Evolutionary conservation across 768 basidiomycete species (phyloP).

Genomic region (Amylocystis lapponica): DNA sequence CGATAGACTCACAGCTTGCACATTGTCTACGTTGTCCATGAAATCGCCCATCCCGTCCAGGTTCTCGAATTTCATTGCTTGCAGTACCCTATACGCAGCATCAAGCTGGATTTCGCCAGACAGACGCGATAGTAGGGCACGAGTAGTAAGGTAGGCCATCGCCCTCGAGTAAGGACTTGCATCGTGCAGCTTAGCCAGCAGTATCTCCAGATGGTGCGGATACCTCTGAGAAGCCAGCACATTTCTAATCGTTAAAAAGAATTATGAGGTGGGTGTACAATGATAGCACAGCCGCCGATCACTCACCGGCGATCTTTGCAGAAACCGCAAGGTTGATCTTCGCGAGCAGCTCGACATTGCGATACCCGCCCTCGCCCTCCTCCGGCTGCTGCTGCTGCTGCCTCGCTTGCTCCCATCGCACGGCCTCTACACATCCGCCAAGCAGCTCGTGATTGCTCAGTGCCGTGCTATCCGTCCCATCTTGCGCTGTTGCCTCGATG

Average conservation of each 20-base stretch:
- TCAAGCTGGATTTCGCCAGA: constrained; percentile 56
- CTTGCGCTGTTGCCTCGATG: constrained; percentile 36
- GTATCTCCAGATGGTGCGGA: constrained; percentile 35
- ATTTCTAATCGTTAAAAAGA: constrained; percentile 52
- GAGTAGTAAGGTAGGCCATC: constrained; percentile 57
- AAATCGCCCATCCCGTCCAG: constrained; percentile 40
- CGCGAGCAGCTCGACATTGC: constrained; percentile 39
- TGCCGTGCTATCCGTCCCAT: constrained; percentile 6
- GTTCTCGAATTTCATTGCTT: constrained; percentile 39
- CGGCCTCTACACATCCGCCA: constrained; percentile 45
- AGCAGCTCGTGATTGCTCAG: constrained; percentile 37
- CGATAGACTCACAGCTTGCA: constrained; percentile 22
- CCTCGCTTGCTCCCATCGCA: constrained; percentile 32
- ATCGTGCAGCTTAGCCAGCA: constrained; percentile 49
- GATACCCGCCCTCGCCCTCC: constrained; percentile 23
- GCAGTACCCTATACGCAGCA: constrained; percentile 43
- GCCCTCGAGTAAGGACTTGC: constrained; percentile 45
- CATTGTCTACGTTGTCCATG: constrained; percentile 21
- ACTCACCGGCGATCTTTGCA: constrained; percentile 59
- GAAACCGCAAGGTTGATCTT: constrained; percentile 50
- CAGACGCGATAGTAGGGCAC: constrained; percentile 50
- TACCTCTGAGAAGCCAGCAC: constrained; percentile 48
- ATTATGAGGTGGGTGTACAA: background rate
- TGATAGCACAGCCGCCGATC: background rate
- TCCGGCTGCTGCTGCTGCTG: constrained; percentile 14